phyloP scores from a whole-genome alignment of 1,139 yeast species.

The Yamadazyma diddensiae region DNA sequence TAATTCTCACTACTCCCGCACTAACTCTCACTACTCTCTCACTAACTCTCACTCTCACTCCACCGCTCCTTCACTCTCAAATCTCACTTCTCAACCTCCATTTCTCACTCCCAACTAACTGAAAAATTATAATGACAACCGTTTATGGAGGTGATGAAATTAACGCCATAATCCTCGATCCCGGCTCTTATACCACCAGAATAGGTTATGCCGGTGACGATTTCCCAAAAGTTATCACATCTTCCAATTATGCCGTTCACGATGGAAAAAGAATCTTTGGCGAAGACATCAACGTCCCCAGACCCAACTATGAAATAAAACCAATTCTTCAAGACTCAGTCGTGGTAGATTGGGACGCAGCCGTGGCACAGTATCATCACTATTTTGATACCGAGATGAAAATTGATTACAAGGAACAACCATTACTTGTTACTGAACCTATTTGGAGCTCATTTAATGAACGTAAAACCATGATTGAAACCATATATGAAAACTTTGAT shows the following conservation, averaged over 20 bases:
- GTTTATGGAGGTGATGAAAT: constrained; percentile 72
- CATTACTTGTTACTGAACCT: constrained; percentile 78
- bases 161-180: constrained; percentile 86
- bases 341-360: constrained; percentile 72
- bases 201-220: constrained; percentile 96
- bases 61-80: not conserved
- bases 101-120: not conserved
- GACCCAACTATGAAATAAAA: constrained; percentile 49
- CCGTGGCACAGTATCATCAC: constrained; percentile 62
- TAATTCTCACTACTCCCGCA: not conserved
- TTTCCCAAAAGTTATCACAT: constrained; percentile 72
- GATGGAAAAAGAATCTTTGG: constrained; percentile 41
- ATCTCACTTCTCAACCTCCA: not conserved
- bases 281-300: constrained; percentile 54
- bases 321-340: constrained; percentile 62
- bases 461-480: constrained; percentile 71
- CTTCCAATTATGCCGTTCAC: constrained; percentile 50
- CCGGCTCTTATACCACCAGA: constrained; percentile 81
- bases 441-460: constrained; percentile 76
- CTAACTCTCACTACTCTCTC: not conserved
- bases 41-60: not conserved
- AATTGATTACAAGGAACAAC: constrained; percentile 64
- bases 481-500: constrained; percentile 66
- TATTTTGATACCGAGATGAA: constrained; percentile 46
- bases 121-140: constrained; percentile 3